Evolutionary conservation across 345 rosid genomes (phyloP), one percentile per base, ranked within the genome.

Genomic region (Balakata baccata): DNA sequence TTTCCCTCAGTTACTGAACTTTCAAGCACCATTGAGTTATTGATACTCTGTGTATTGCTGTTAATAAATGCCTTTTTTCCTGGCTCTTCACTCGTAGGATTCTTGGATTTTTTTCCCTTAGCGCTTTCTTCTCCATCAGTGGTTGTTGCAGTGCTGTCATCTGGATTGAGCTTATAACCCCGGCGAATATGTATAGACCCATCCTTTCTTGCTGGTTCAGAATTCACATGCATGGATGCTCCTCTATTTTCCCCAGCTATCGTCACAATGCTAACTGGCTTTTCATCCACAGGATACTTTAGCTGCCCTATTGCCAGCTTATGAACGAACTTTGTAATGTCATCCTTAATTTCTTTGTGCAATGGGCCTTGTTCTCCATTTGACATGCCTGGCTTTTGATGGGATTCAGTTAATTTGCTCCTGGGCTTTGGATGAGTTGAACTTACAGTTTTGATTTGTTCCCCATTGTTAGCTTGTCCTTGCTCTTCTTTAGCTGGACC

Each of bases 221-320:
- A 77, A 70, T 78, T 81, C 70, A 88, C 7, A 57, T 82, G 77
- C 93, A 90, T 91, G 43, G 81, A 77, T 2, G 95, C 98, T 78
- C 98, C 99, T 83, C 73, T 88, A 83, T 91, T 93, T 80, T 96
- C 98, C 17, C 98, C 98, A 4, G 97, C 89, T 53, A 93, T 71
- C 14, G 97, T 91, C 46, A 84, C 68, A 41, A 89, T 74, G 57
- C 83, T 80, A 16, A 80, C 83, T 0, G 79, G 73, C 77, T 82
- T 81, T 68, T 85, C 89, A 47, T 79, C 86, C 2, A 49, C 63
- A 1, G 84, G 68, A 78, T 68, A 81, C 79, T 87, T 81, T 75
- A 78, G 64, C 58, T 72, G 77, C 68, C 79, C 89, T 65, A 79
- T 61, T 39, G 83, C 71, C 71, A 93, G 85, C 83, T 83, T 83